These are phyloP conservation scores for Mycena capillaripes DNA, from an alignment of 768 basidiomycete species.

Conservation along the genomic window DNA sequence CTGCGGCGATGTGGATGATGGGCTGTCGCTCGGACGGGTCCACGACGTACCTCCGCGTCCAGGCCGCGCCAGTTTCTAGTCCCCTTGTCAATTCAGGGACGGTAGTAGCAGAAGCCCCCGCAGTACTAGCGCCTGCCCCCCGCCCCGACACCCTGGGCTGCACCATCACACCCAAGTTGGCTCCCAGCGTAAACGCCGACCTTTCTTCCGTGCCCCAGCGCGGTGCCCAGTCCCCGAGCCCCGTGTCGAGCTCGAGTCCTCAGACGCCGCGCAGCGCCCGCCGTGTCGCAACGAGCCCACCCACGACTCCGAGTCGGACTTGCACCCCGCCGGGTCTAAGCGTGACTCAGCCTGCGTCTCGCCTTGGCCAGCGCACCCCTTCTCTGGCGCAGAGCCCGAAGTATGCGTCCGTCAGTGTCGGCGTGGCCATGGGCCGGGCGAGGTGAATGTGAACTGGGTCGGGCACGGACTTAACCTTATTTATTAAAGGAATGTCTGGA, in stretches of 20 bases:
- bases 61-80: background rate
- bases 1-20: slow-evolving; percentile 4
- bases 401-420: too few relatives aligned
- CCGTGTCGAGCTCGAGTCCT: background rate
- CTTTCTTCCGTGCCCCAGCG: background rate
- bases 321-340: background rate
- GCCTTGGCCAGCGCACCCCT: background rate
- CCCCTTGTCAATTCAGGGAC: too few relatives aligned
- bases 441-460: too few relatives aligned
- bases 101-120: too few relatives aligned
- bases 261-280: background rate
- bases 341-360: background rate
- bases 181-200: background rate
- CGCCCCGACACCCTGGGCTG: too few relatives aligned
- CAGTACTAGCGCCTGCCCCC: too few relatives aligned
- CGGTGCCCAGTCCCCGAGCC: background rate
- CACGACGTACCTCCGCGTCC: slow-evolving; percentile 1
- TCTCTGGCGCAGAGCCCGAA: too few relatives aligned
- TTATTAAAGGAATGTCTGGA: too few relatives aligned
- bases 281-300: background rate
- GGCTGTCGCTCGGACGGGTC: slow-evolving; percentile 17
- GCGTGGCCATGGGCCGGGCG: too few relatives aligned
- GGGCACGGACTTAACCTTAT: too few relatives aligned
- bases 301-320: background rate
- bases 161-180: background rate